Evolutionary conservation across 257 asterid species (phyloP), one percentile per base, ranked within the genome.

Genomic region (Fraxinus excelsior): DNA sequence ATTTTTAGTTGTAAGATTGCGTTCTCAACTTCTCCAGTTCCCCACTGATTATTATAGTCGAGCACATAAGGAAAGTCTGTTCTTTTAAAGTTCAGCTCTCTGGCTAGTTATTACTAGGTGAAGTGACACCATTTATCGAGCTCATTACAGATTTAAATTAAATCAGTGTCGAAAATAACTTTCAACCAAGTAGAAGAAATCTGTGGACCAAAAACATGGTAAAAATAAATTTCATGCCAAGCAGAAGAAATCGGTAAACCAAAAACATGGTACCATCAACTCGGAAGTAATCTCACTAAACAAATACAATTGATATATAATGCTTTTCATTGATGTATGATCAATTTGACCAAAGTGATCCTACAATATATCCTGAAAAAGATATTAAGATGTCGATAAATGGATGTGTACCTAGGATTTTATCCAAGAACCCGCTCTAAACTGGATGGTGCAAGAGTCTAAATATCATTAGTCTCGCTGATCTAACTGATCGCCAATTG

Each of bases 401-500:
- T 58, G 38, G 65, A 56, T 83, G 81, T 81, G 65, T 84, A 81
- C 85, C 81, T 58, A 2, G 66, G 28, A 14, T 14, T 62, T 62
- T 66, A 46, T 58, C 29, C 37, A 18, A 29, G 5, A 18, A 13
- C 58, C 26, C 23, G 40, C 67, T 46, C 29, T 29, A 28, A 37
- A 14, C 26, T 16, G 80, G 38, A 58, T 37, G 16, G 37, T 25
- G 65, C 78, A 28, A 16, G 81, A 44, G 56, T 8, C 35, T 23
- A 7, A 11, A 37, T 58, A 1, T 18, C 67, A 19, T 82, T 75
- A 86, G 56, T 77, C 87, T 76, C 70, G 87, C 84, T 81, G 81
- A 42, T 88, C 90, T 31, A 51, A 67, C 83, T 87, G 88, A 64
- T 84, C 87, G 37, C 74, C 80, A 65, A 80, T 25, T 0, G 78